Evolutionary conservation across 1,284 basidiomycete species (phyloP).

Genomic region (Mycocalia duriaeana): DNA sequence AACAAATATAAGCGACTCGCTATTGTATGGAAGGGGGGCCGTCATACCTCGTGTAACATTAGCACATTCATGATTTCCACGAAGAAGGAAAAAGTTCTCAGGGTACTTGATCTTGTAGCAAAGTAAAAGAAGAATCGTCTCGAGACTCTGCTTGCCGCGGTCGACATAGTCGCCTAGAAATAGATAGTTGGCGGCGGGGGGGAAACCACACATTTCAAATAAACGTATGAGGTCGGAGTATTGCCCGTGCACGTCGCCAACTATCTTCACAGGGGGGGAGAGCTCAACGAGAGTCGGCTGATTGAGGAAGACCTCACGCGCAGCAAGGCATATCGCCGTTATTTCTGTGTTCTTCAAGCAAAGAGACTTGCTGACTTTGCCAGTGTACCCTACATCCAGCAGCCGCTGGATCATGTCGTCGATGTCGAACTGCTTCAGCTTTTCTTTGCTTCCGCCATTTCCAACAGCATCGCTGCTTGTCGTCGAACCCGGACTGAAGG

Average conservation of each 20-base stretch:
- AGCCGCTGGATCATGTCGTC: slow-evolving; percentile 98
- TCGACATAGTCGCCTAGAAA: slow-evolving; percentile 99
- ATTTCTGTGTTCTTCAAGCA: slow-evolving; percentile 98
- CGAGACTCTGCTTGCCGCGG: slow-evolving; percentile 95
- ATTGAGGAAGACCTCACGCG: slow-evolving; percentile 92
- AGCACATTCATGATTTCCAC: slow-evolving; percentile 99
- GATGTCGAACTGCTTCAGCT: slow-evolving; percentile 77
- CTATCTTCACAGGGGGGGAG: slow-evolving; percentile 97
- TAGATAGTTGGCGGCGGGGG: slow-evolving; percentile 95
- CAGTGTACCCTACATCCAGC: slow-evolving; percentile 95
- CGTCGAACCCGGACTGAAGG: slow-evolving; percentile 44
- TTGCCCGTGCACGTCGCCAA: slow-evolving; percentile 98
- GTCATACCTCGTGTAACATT: slow-evolving; percentile 90
- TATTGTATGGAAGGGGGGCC: slow-evolving; percentile 4
- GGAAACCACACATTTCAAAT: slow-evolving; percentile 99
- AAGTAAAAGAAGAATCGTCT: slow-evolving; percentile 93
- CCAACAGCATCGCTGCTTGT: slow-evolving; percentile 40
- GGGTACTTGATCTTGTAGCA: slow-evolving; percentile 99
- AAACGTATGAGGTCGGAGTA: slow-evolving; percentile 97
- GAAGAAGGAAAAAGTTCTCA: slow-evolving; percentile 97
- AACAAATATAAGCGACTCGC: slow-evolving; percentile 18
- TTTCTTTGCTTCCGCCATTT: slow-evolving; percentile 51
- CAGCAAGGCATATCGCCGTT: slow-evolving; percentile 91
- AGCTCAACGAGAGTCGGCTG: slow-evolving; percentile 98
- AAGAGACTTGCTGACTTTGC: slow-evolving; percentile 95